These are phyloP conservation scores for Chlamydomonas sp. DNA, from an alignment of 139 green algal genomes.

Conservation along the genomic window DNA sequence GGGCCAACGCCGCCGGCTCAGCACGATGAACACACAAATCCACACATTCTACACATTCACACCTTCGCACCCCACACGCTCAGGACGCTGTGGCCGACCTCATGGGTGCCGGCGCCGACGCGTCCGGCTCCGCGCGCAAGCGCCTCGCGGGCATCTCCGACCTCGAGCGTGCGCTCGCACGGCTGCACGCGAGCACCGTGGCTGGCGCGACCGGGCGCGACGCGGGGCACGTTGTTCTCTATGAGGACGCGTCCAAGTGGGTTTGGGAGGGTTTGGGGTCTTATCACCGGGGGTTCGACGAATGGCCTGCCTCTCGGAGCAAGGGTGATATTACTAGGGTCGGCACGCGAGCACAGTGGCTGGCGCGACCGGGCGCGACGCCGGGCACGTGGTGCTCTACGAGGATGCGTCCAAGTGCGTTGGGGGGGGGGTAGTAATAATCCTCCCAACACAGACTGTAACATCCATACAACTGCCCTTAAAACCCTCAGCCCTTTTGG, in stretches of 20 bases:
- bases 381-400: conserved; percentile 88
- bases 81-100: conserved; percentile 45
- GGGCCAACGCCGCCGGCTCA: too few relatives aligned
- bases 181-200: conserved; percentile 55
- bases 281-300: too few relatives aligned
- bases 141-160: conserved; percentile 60
- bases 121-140: conserved; percentile 43
- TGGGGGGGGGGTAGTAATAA: too few relatives aligned
- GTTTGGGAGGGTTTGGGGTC: too few relatives aligned
- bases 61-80: too few relatives aligned
- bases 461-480: too few relatives aligned
- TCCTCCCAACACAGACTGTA: too few relatives aligned
- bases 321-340: conserved; percentile 78
- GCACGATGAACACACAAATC: too few relatives aligned
- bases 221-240: conserved; percentile 84
- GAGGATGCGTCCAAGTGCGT: conserved; percentile 85
- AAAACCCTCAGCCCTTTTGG: too few relatives aligned
- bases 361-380: conserved; percentile 46
- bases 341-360: conserved; percentile 48
- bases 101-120: conserved; percentile 42
- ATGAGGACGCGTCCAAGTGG: conserved; percentile 89
- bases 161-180: conserved; percentile 77
- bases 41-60: too few relatives aligned
- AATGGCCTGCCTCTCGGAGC: conserved; percentile 61
- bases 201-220: conserved; percentile 42